Conservation (phyloP, 2,329 filamentous ascomycete species). For the Botrytis galanthina region DNA sequence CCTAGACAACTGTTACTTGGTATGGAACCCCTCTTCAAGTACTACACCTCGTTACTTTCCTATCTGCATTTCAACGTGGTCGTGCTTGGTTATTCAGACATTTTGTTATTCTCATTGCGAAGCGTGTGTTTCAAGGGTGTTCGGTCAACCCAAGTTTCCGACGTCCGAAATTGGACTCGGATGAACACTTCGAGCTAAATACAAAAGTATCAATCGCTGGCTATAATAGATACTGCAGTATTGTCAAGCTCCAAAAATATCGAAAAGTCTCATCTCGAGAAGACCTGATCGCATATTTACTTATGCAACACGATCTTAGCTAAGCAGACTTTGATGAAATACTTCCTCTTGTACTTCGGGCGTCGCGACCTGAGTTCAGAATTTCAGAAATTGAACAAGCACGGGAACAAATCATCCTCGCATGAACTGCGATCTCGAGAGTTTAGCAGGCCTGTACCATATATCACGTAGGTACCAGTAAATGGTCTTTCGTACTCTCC, state of each 20-base stretch:
- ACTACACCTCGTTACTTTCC: constrained; percentile 12
- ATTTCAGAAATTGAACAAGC: neutral
- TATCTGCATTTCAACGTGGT: constrained; percentile 16
- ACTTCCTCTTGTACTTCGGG: neutral
- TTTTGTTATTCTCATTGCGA: neutral
- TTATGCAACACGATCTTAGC: neutral
- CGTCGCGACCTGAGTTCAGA: neutral
- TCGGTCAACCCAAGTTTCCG: constrained; percentile 3
- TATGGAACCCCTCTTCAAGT: constrained; percentile 14
- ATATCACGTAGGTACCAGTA: neutral
- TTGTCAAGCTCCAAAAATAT: neutral
- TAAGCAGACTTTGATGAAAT: neutral
- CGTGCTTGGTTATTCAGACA: constrained; percentile 7
- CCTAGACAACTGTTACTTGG: constrained; percentile 13
- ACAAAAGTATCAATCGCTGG: neutral
- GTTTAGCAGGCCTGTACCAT: neutral
- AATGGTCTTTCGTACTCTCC: neutral
- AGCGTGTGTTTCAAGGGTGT: constrained; percentile 8
- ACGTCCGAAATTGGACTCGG: constrained; percentile 8
- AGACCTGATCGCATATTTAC: neutral
- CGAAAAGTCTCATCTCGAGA: neutral
- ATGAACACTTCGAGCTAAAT: neutral
- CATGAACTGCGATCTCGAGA: neutral
- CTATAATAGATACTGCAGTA: neutral
- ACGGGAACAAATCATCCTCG: neutral